These are phyloP conservation scores for Daphne laureola DNA, from an alignment of 441 rosid species.

Conservation along the genomic window DNA sequence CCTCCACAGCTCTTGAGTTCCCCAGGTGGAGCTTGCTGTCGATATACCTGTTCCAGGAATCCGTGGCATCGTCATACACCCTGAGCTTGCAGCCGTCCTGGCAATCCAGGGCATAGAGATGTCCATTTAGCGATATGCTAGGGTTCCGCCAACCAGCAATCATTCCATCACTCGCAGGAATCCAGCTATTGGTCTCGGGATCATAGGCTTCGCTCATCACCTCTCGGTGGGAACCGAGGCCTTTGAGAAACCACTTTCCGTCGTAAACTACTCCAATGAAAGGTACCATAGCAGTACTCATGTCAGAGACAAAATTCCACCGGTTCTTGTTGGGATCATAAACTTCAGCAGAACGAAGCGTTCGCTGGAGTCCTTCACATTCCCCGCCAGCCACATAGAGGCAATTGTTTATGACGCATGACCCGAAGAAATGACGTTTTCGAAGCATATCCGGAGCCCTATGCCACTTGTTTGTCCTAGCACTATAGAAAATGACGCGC, in stretches of 20 bases:
- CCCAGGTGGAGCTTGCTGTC: slow-evolving; percentile 89
- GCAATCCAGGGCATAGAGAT: slow-evolving; percentile 76
- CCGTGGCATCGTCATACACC: slow-evolving; percentile 56
- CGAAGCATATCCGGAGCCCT: slow-evolving; percentile 89
- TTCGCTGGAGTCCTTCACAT: slow-evolving; percentile 82
- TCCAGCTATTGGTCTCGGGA: slow-evolving; percentile 70
- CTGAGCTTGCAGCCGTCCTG: slow-evolving; percentile 81
- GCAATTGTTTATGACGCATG: slow-evolving; percentile 81
- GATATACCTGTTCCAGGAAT: slow-evolving; percentile 73
- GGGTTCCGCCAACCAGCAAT: slow-evolving; percentile 88
- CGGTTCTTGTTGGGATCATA: slow-evolving; percentile 76
- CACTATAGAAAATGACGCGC: slow-evolving; percentile 75
- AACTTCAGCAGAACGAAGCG: slow-evolving; percentile 85
- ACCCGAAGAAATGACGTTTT: slow-evolving; percentile 83
- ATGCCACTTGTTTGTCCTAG: slow-evolving; percentile 86
- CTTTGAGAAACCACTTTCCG: slow-evolving; percentile 86
- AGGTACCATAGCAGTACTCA: slow-evolving; percentile 96
- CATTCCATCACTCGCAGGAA: slow-evolving; percentile 64
- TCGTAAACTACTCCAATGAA: slow-evolving; percentile 80
- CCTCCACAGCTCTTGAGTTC: slow-evolving; percentile 67
- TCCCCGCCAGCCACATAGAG: slow-evolving; percentile 92
- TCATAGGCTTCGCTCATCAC: slow-evolving; percentile 87
- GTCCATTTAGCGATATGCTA: slow-evolving; percentile 59
- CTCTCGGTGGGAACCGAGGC: slow-evolving; percentile 72
- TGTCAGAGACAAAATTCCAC: slow-evolving; percentile 81